Evolutionary conservation across 495 filamentous ascomycete species (phyloP), one percentile per base, ranked within the genome.

Genomic region (Astrothelium macrocarpum): DNA sequence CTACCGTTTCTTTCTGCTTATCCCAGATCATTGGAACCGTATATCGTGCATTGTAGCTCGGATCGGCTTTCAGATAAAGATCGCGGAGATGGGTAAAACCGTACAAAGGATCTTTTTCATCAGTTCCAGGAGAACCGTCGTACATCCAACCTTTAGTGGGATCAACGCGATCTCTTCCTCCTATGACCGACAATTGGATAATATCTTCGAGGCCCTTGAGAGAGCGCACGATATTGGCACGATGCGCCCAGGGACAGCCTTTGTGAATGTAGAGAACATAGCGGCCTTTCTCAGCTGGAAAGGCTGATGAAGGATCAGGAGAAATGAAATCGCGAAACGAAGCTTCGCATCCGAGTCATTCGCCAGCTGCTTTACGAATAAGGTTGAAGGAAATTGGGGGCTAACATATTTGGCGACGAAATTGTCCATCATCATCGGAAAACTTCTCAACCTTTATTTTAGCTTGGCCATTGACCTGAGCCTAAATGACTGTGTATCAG

Each of bases 161-260:
- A 66, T 72, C 1, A 53, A 82, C 77, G 3, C 78, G 75, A 66
- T 72, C 1, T 75, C 80, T 76, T 87, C 78, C 66, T 65, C 90
- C 89, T 7, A 90, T 81, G 12, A 79, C 74, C 0, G 87, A 85
- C 60, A 86, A 81, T 43, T 87, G 82, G 64, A 96, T 84, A 36
- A 91, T 78, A 26, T 83, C 76, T 62, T 90, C 84, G 0, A 95
- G 80, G 7, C 90, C 90, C 74, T 95, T 96, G 60, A 96, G 80
- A n/a, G 83, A 78, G 62, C 86, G 82, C 0, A 85, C 85, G 60
- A 95, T 84, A 25, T 91, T 83, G 0, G 88, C 85, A 20, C 91
- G 84, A 62, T 86, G 89, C 0, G 90, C 90, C 90, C 90, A 95
- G 0, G 90, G 90, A 71, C 90, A 95, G 60, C 87, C 88, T 5